These are phyloP conservation scores for Starmera pachycereana DNA, from an alignment of 805 yeast species.

Conservation along the genomic window DNA sequence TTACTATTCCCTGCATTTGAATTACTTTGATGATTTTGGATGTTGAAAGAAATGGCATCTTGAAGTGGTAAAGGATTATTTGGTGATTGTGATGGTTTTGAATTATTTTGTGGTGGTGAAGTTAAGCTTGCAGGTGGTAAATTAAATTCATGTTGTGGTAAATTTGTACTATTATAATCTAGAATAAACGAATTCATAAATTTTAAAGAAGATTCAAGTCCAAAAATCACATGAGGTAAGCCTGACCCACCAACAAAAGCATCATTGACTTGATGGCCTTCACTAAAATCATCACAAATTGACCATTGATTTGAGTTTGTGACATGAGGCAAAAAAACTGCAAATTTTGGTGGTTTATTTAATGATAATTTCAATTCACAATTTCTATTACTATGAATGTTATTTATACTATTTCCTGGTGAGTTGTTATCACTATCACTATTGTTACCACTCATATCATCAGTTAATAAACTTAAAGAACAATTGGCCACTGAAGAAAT, in stretches of 20 bases:
- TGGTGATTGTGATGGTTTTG: not conserved
- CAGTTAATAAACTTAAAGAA: conserved; percentile 39
- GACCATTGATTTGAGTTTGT: conserved; percentile 60
- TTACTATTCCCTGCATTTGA: no score
- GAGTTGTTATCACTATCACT: no score
- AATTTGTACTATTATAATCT: conserved; percentile 30
- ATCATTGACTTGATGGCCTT: conserved; percentile 68
- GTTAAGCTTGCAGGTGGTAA: conserved; percentile 5
- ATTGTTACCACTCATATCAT: conserved; percentile 6
- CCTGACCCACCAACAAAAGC: conserved; percentile 55
- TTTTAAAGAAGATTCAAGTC: conserved; percentile 38
- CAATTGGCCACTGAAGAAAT: conserved; percentile 48
- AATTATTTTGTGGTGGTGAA: not conserved
- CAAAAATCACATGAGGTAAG: conserved; percentile 61
- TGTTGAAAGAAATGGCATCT: not conserved
- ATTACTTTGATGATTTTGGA: no score
- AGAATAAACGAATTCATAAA: conserved; percentile 44
- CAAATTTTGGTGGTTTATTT: conserved; percentile 62
- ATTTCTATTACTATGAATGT: conserved; percentile 12
- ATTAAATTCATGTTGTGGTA: conserved; percentile 15
- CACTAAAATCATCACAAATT: conserved; percentile 75
- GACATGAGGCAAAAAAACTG: conserved; percentile 59
- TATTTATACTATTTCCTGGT: conserved; percentile 13
- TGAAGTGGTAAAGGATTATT: not conserved
- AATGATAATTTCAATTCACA: conserved; percentile 41